A percentile compares a stretch with the other conserved stretches of the same genome.
Conservation (phyloP, 75 land plant genomes). For the Sequoia sempervirens region DNA sequence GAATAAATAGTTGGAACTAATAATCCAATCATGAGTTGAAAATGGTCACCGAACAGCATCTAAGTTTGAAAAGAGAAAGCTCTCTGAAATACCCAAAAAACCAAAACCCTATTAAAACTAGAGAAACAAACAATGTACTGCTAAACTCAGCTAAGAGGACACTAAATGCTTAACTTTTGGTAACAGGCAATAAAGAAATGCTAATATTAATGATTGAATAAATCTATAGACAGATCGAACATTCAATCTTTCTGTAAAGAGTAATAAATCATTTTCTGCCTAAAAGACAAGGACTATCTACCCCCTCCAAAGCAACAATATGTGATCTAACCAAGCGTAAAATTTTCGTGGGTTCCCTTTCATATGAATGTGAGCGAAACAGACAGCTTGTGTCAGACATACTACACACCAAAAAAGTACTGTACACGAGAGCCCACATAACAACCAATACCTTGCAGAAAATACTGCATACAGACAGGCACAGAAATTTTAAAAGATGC, state of each 20-base stretch:
- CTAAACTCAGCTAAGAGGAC: background rate
- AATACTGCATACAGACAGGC: background rate
- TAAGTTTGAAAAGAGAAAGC: background rate
- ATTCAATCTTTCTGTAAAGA: background rate
- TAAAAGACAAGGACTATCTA: background rate
- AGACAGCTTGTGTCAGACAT: background rate
- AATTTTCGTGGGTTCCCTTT: background rate
- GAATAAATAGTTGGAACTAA: background rate
- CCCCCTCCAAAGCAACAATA: background rate
- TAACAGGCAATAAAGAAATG: background rate
- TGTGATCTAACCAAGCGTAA: background rate
- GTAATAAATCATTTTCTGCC: background rate
- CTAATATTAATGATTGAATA: background rate
- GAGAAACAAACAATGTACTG: background rate
- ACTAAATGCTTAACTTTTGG: background rate
- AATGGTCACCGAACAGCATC: background rate
- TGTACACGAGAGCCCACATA: constrained; percentile 5
- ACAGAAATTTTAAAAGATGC: background rate
- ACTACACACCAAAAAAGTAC: constrained; percentile 1
- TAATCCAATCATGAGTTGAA: background rate
- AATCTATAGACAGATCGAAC: background rate
- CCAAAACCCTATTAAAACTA: background rate
- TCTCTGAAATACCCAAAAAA: background rate
- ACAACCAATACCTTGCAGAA: background rate
- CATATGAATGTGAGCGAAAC: constrained; percentile 5